phyloP scores from a whole-genome alignment of 1,284 basidiomycete genomes.

The Neonothopanus nambi region DNA sequence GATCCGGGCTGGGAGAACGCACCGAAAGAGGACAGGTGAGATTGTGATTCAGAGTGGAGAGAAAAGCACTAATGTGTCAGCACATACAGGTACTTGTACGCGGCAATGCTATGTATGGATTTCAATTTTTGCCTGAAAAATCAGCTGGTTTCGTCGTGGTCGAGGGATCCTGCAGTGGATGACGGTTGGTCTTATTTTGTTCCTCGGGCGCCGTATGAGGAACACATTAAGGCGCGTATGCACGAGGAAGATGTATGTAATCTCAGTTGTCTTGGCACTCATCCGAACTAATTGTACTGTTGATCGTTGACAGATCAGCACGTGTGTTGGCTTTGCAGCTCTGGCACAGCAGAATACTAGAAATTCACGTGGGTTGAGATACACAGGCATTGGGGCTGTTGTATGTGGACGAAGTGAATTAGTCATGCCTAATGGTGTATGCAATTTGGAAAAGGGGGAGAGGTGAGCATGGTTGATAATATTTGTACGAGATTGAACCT shows the following conservation, averaged over 20 bases:
- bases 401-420: slow-evolving; percentile 6
- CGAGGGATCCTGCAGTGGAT: neutral
- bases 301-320: slow-evolving; percentile 12
- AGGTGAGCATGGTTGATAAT: neutral
- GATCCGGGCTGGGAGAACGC: slow-evolving; percentile 26
- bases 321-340: slow-evolving; percentile 8
- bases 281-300: too few species aligned
- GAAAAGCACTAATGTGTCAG: too few species aligned
- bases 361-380: slow-evolving; percentile 1
- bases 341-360: slow-evolving; percentile 7
- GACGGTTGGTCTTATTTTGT: slow-evolving; percentile 8
- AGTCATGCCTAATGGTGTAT: slow-evolving; percentile 6
- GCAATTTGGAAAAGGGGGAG: slow-evolving; percentile 11
- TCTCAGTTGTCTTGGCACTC: neutral
- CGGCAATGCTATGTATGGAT: neutral
- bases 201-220: neutral
- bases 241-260: neutral
- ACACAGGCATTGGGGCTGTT: slow-evolving; percentile 2
- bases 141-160: slow-evolving; percentile 4
- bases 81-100: neutral
- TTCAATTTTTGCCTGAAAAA: slow-evolving; percentile 1
- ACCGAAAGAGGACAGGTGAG: too few species aligned
- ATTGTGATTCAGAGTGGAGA: too few species aligned
- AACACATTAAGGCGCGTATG: neutral
- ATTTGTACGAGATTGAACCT: too few species aligned